phyloP scores from a whole-genome alignment of 352 stramenopile genomes.

The Pythium apleroticum region DNA sequence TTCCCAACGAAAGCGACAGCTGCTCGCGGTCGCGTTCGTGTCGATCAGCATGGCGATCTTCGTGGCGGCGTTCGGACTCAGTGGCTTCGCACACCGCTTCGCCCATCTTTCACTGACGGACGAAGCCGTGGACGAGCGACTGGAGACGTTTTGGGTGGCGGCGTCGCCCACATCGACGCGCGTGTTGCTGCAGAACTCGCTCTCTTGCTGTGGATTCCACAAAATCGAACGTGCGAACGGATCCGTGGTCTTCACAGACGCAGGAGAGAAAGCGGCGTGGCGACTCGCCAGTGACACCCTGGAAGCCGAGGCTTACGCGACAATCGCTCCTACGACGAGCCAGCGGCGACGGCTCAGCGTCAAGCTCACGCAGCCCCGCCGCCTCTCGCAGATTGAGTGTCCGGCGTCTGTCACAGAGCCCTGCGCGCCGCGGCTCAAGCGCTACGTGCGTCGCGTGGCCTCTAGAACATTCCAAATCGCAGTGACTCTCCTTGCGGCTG shows the following conservation, averaged over 20 bases:
- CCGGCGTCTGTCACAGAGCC: constrained; percentile 10
- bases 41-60: constrained; percentile 44
- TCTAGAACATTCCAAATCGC: constrained; percentile 21
- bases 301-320: constrained; percentile 6
- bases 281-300: constrained; percentile 5
- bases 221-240: constrained; percentile 21
- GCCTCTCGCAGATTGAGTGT: constrained; percentile 22
- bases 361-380: not conserved
- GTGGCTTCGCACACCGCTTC: constrained; percentile 46
- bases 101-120: constrained; percentile 19
- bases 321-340: not conserved
- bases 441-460: constrained; percentile 16
- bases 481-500: constrained; percentile 6
- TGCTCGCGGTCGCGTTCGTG: constrained; percentile 35
- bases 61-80: constrained; percentile 33
- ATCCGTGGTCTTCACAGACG: constrained; percentile 21
- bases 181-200: constrained; percentile 28
- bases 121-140: constrained; percentile 22
- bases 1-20: not conserved
- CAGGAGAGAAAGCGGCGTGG: constrained; percentile 20
- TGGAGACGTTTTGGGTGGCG: constrained; percentile 23
- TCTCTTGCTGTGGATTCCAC: constrained; percentile 30
- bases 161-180: constrained; percentile 22
- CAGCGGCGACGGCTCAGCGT: constrained; percentile 20
- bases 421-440: constrained; percentile 20